Conservation (phyloP, 805 yeast genomes). For the Candida manassasensis region DNA sequence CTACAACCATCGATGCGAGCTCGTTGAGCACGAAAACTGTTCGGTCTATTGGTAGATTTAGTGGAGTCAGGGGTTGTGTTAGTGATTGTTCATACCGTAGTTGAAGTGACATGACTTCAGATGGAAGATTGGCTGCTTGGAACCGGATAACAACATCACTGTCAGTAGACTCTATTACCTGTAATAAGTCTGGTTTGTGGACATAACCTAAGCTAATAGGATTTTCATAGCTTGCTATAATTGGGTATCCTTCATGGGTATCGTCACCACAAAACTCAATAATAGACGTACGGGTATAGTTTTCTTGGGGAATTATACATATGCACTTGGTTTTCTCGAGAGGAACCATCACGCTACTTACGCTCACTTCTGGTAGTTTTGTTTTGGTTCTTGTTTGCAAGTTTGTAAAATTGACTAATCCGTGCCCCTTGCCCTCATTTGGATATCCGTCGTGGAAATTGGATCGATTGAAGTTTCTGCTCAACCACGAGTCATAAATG, state of each 20-base stretch:
- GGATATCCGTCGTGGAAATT: constrained; percentile 2
- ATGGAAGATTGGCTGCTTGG: constrained; percentile 16
- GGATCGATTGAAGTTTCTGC: constrained; percentile 23
- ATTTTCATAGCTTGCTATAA: constrained; percentile 19
- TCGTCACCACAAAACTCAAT: constrained; percentile 23
- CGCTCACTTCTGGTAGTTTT: constrained; percentile 30
- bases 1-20: constrained; percentile 25
- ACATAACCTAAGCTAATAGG: constrained; percentile 34
- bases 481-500: constrained; percentile 53
- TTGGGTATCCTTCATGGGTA: constrained; percentile 40
- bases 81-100: constrained; percentile 18
- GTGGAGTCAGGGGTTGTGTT: constrained; percentile 5
- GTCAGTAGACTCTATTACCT: constrained; percentile 5
- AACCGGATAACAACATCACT: constrained; percentile 14
- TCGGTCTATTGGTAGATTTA: constrained; percentile 18
- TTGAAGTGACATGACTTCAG: constrained; percentile 19
- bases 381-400: constrained; percentile 23
- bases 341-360: constrained; percentile 29
- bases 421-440: constrained; percentile 37
- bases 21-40: constrained; percentile 25
- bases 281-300: constrained; percentile 20
- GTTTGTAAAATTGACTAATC: constrained; percentile 29
- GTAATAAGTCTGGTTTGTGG: constrained; percentile 22
- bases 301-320: constrained; percentile 18
- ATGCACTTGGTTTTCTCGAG: constrained; percentile 23